Evolutionary conservation across 306 rosid species (phyloP).

Genomic region (Quercus mongolica): DNA sequence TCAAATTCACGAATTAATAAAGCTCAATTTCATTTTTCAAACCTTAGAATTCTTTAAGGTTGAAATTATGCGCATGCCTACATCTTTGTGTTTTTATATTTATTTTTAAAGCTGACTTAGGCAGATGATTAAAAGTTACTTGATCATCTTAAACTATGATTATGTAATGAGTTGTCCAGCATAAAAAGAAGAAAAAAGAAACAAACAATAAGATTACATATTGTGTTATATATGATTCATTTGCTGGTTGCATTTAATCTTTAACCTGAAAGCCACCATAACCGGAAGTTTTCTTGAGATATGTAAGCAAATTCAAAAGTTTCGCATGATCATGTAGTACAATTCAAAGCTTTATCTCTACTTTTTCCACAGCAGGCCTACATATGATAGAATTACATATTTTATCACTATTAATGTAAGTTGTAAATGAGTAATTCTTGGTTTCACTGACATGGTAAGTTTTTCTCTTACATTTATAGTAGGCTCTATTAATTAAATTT

Average conservation of each 20-base stretch:
- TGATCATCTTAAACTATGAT: neutral
- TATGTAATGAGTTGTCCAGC: neutral
- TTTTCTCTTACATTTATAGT: too few relatives aligned
- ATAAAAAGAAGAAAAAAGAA: neutral
- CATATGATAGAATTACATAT: constrained; percentile 23
- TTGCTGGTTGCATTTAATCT: neutral
- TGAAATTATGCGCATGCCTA: neutral
- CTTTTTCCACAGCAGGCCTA: constrained; percentile 20
- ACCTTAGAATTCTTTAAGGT: neutral
- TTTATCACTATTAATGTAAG: neutral
- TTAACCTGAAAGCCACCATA: neutral
- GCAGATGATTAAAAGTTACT: neutral
- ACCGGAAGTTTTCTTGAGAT: neutral
- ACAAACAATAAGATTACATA: neutral
- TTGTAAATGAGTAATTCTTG: too few relatives aligned
- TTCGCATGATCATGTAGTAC: neutral
- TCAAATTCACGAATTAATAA: too few relatives aligned
- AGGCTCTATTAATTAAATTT: fast-evolving
- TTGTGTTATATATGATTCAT: neutral
- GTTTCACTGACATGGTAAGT: too few relatives aligned
- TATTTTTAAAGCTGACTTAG: neutral
- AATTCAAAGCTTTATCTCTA: neutral
- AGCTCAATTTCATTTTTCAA: too few relatives aligned
- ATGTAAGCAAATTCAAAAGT: neutral
- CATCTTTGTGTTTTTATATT: neutral